These are phyloP conservation scores for Eustoma russellianum DNA, from an alignment of 257 asterid genomes.

Conservation along the genomic window DNA sequence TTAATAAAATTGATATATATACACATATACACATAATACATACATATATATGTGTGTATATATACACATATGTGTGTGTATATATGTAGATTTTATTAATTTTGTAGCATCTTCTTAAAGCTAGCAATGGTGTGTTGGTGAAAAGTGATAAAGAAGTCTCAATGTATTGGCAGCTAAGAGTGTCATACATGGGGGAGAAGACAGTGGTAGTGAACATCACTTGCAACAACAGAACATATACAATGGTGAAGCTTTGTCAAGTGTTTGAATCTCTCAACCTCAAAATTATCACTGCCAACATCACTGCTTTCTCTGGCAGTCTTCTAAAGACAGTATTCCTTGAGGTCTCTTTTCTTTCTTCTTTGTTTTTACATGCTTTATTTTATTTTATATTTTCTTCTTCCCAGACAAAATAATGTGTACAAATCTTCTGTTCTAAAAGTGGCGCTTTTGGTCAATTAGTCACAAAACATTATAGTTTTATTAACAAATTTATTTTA, in stretches of 20 bases:
- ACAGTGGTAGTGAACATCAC: conserved; percentile 63
- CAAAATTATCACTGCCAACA: conserved; percentile 61
- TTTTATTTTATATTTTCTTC: no score
- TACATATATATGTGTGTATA: no score
- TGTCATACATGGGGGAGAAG: conserved; percentile 55
- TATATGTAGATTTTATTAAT: no score
- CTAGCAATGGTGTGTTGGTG: no score
- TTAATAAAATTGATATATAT: no score
- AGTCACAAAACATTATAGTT: no score
- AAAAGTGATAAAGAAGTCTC: no score
- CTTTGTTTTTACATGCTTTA: neutral
- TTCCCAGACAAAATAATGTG: neutral
- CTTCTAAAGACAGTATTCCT: conserved; percentile 61
- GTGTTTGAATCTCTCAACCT: conserved; percentile 69
- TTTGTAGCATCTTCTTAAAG: no score
- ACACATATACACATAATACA: no score
- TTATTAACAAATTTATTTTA: no score
- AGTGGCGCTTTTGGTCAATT: no score
- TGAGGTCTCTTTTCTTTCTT: conserved; percentile 38
- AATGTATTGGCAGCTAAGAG: conserved; percentile 44
- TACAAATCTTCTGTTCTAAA: neutral
- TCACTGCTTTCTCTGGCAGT: conserved; percentile 56
- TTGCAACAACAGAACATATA: conserved; percentile 62
- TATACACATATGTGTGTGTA: no score
- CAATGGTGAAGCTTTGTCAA: conserved; percentile 69